A percentile compares a stretch with the other conserved stretches of the same genome.
Evolutionary conservation across 768 basidiomycete species (phyloP).

Genomic region (Pulveroboletus sp.): DNA sequence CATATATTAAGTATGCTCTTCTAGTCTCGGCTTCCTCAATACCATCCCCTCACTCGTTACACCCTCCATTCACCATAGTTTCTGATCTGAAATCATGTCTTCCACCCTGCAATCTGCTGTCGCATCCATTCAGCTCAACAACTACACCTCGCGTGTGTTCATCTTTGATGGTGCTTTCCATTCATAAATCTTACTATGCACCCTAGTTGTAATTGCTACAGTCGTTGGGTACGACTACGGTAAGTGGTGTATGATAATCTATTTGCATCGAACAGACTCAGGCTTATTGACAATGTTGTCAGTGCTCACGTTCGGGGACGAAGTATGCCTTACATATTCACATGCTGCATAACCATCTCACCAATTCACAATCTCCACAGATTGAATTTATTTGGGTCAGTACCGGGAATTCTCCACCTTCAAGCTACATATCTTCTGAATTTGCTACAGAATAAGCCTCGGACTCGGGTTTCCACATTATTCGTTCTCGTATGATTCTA

Average conservation of each 20-base stretch:
- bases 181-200: no score
- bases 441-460: not conserved
- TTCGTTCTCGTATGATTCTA: not conserved
- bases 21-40: no score
- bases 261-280: not conserved
- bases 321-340: not conserved
- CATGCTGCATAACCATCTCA: no score
- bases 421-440: no score
- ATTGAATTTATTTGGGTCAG: not conserved
- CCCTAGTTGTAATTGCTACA: not conserved
- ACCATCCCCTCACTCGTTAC: no score
- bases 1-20: no score
- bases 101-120: no score
- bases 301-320: not conserved
- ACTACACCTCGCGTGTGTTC: not conserved
- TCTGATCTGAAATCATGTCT: no score
- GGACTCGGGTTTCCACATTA: not conserved
- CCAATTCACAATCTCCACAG: not conserved
- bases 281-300: no score
- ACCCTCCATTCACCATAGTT: no score
- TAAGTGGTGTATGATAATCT: not conserved
- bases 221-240: not conserved
- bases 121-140: not conserved
- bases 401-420: no score
- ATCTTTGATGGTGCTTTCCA: no score